Base-by-base conservation (phyloP, 768 basidiomycete genomes). In the Amanita rimosa region DNA sequence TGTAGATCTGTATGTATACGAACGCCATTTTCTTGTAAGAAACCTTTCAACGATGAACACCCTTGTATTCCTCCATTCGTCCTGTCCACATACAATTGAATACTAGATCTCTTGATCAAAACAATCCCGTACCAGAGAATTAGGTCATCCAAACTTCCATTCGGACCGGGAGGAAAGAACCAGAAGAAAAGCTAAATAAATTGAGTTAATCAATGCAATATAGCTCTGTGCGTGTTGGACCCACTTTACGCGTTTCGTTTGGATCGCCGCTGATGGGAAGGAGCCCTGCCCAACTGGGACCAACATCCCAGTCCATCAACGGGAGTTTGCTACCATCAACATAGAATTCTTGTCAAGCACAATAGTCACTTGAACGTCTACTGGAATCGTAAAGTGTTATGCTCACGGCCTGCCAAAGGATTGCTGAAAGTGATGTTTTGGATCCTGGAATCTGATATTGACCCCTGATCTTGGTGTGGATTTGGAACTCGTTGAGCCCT, bases 1-100 rank as follows among this genome's bases (percentile, higher is more conserved):
- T n/a, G n/a, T n/a, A n/a, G n/a, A 36, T 34, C 35, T 35, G 16
- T 17, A 17, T 16, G n/a, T 4, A 39, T 41, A 61, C 76, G 41
- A 55, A 83, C 83, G 13, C 85, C 85, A 53, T 85, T 85, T 58
- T 86, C 85, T 59, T 86, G 80, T 2, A 86, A 59, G 22, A 81
- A 60, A 14, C 83, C 85, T 57, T 83, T 76, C 0, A 86, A 65
- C 1, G 83, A 82, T 11, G 82, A 85, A 57, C 84, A 29, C 2
- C 29, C 29, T 29, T 9, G 29, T 8, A 24, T 24, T 24, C 27
- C 27, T 27, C 27, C 29, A 29, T 29, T 11, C 29, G 29, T 29
- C 29, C 29, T 29, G 10, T 29, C 29, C 29, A 10, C 29, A 29
- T 27, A 3, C 2, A 1, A 1, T 27, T 27, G 9, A 8, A 1